Conservation (phyloP, 2,329 filamentous ascomycete species). For the Colletotrichum cordylinicola region DNA sequence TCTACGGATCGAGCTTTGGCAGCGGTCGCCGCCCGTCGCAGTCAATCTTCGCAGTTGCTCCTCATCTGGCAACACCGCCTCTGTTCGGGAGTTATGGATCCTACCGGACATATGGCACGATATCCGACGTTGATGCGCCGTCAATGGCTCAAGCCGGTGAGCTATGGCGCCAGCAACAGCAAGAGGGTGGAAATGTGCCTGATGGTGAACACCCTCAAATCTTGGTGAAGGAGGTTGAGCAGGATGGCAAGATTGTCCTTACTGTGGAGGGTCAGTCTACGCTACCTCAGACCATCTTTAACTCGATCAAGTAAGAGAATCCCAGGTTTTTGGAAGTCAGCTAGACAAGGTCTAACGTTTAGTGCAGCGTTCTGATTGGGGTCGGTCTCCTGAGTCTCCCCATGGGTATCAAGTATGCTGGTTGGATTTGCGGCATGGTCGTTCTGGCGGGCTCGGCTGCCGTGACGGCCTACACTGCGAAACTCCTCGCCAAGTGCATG, state of each 20-base stretch:
- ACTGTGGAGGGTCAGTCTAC: constrained; percentile 94
- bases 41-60: constrained; percentile 63
- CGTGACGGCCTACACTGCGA: constrained; percentile 86
- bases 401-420: constrained; percentile 84
- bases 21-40: constrained; percentile 35
- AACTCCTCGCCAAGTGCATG: constrained; percentile 85
- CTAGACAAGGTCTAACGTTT: not conserved
- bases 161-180: constrained; percentile 60
- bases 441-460: constrained; percentile 77
- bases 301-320: constrained; percentile 76
- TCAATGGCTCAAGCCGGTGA: constrained; percentile 59
- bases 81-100: constrained; percentile 75
- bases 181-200: constrained; percentile 48
- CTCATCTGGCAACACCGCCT: constrained; percentile 70
- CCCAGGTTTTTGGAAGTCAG: not conserved
- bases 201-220: constrained; percentile 74
- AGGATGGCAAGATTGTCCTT: constrained; percentile 84
- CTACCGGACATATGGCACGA: constrained; percentile 59
- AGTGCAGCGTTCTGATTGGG: constrained; percentile 75
- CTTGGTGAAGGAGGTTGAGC: constrained; percentile 87
- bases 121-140: constrained; percentile 45
- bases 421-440: constrained; percentile 82
- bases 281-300: constrained; percentile 93
- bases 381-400: constrained; percentile 90
- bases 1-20: constrained; percentile 32